These are phyloP conservation scores for Diaporthe longicolla DNA, from an alignment of 2,329 filamentous ascomycete genomes.

Conservation along the genomic window DNA sequence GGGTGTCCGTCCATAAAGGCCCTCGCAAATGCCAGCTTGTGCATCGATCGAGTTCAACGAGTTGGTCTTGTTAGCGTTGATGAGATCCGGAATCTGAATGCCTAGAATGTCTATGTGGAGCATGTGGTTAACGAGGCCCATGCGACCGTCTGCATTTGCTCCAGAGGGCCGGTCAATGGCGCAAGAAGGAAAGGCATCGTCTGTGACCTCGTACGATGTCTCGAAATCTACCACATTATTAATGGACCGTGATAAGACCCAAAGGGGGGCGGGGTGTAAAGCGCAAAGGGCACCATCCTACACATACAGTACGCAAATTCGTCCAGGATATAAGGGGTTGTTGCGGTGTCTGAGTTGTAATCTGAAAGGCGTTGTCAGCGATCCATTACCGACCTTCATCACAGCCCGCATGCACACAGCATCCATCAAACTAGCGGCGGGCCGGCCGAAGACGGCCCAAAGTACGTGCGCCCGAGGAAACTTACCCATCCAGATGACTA, in stretches of 20 bases:
- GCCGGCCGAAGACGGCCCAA: not conserved
- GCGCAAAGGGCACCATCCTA: conserved; percentile 39
- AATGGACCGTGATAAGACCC: not conserved
- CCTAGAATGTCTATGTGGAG: conserved; percentile 62
- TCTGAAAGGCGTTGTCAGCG: conserved; percentile 63
- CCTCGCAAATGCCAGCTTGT: conserved; percentile 53
- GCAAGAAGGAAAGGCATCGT: conserved; percentile 74
- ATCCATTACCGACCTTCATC: not conserved
- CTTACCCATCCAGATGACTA: conserved; percentile 79
- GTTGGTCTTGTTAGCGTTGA: conserved; percentile 58
- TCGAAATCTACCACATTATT: conserved; percentile 57
- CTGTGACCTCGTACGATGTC: conserved; percentile 76
- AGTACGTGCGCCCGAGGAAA: conserved; percentile 11
- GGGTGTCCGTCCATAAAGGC: conserved; percentile 50
- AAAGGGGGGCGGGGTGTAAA: too few relatives aligned
- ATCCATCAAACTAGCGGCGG: conserved; percentile 14
- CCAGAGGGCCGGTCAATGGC: conserved; percentile 71
- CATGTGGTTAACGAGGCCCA: conserved; percentile 75
- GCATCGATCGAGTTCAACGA: conserved; percentile 63
- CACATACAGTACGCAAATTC: conserved; percentile 68
- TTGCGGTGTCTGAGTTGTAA: conserved; percentile 64
- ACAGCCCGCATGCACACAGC: not conserved
- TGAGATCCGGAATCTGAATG: conserved; percentile 49
- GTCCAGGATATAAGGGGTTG: conserved; percentile 74
- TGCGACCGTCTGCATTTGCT: conserved; percentile 55